phyloP scores from a whole-genome alignment of 2,329 filamentous ascomycete species.

The Beauveria sp. region DNA sequence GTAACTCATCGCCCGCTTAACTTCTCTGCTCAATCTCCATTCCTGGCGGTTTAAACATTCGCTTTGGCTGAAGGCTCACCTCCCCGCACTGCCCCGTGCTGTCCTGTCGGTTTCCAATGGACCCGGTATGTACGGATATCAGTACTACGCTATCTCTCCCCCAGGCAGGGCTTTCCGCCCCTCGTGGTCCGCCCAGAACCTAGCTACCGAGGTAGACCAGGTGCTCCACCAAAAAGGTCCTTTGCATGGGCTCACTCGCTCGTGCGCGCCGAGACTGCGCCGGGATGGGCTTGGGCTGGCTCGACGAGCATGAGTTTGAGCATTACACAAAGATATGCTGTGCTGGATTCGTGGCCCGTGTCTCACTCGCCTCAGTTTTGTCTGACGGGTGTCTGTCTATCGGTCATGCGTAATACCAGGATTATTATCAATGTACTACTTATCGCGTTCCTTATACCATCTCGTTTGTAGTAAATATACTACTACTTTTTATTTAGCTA shows the following conservation, averaged over 20 bases:
- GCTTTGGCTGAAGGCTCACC: too few relatives aligned
- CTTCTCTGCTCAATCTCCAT: background rate
- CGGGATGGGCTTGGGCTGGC: background rate
- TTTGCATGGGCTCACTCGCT: background rate
- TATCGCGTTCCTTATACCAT: too few relatives aligned
- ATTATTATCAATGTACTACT: background rate
- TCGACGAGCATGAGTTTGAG: background rate
- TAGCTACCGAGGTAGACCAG: background rate
- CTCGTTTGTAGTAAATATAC: too few relatives aligned
- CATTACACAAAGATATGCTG: background rate
- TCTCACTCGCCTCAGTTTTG: background rate
- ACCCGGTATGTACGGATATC: background rate
- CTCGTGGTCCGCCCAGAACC: background rate
- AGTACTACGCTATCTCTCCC: background rate
- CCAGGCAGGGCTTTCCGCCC: constrained; percentile 1
- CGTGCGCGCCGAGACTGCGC: background rate
- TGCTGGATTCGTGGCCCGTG: background rate
- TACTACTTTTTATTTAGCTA: too few relatives aligned
- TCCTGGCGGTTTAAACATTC: background rate
- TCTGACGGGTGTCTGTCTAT: background rate
- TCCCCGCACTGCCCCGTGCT: background rate
- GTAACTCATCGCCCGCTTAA: too few relatives aligned
- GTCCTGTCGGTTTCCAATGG: background rate
- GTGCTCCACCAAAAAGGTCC: background rate
- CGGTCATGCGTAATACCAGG: too few relatives aligned